Conservation (phyloP, 1,139 yeast genomes). For the Ogataea hybrid region DNA sequence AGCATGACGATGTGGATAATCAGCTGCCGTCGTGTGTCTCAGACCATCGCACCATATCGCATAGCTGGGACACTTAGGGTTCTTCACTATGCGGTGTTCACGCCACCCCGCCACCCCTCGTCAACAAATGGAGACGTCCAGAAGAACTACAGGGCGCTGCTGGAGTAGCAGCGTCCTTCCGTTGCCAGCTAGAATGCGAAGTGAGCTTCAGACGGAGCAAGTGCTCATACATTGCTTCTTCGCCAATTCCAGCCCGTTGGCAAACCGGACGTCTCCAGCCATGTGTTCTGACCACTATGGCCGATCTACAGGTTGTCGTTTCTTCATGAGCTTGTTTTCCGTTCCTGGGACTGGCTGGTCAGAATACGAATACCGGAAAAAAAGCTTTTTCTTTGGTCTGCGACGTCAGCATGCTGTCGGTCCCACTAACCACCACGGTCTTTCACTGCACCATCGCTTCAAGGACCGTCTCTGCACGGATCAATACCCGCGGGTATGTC, state of each 20-base stretch:
- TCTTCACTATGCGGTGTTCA: slow-evolving; percentile 14
- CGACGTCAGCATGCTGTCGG: too few species aligned
- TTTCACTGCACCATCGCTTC: background rate
- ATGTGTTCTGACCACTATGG: background rate
- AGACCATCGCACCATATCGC: slow-evolving; percentile 19
- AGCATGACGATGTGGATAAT: too few species aligned
- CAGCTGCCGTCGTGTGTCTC: background rate
- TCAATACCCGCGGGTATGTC: slow-evolving; percentile 11
- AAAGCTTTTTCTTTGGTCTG: slow-evolving; percentile 8
- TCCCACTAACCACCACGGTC: background rate
- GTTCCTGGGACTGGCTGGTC: background rate
- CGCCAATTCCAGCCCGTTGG: slow-evolving; percentile 14
- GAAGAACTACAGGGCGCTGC: background rate
- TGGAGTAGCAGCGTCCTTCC: too few species aligned
- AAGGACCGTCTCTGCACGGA: slow-evolving; percentile 6
- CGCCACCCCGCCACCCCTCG: slow-evolving; percentile 12
- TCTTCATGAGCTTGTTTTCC: slow-evolving; percentile 7
- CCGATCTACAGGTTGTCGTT: background rate
- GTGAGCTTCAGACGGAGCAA: slow-evolving; percentile 10
- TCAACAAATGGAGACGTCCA: background rate
- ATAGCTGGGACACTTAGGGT: slow-evolving; percentile 4
- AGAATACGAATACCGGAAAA: slow-evolving; percentile 4
- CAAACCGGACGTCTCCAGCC: background rate
- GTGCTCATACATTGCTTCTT: slow-evolving; percentile 4
- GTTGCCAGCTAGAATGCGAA: slow-evolving; percentile 1